Evolutionary conservation across 768 basidiomycete genomes (phyloP), one percentile per base, ranked within the genome.

Genomic region (Pulveroboletus ravenelii): DNA sequence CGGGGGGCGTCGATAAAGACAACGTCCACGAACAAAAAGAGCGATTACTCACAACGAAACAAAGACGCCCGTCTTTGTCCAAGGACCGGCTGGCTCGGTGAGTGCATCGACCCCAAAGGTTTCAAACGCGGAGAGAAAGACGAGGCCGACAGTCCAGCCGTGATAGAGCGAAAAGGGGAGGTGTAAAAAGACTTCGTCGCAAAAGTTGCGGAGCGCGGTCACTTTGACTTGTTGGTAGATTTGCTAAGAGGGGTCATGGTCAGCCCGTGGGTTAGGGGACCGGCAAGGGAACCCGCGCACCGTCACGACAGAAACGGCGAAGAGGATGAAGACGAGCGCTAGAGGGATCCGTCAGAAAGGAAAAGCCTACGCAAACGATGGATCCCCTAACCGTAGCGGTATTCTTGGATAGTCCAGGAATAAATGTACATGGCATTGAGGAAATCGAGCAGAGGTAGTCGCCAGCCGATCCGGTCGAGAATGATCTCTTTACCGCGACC

Each of bases 131-230:
- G 79, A 74, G 51, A 81, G 66, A 57, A 82, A 61, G 56, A 82
- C 66, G 57, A 78, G 73, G 36, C 74, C 66, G 55, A 78, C 76
- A 12, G 73, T 72, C 78, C 79, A 80, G 45, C 82, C 83, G 57
- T 85, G 83, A 65, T 78, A 87, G 41, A 87, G 70, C 12, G 79
- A 83, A 72, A 88, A 87, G 5, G 86, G 85, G 10, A 85, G 76
- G 61, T 86, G 84, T n/a, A 87, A 69, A 45, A 85, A 84, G 52
- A 83, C 60, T 57, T 85, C 83, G 57, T 85, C 82, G 37, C 69
- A 70, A 41, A 75, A 57, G 55, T 67, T 73, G 58, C 78, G 72
- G 47, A 78, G 66, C 18, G 71, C 65, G n/a, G 63, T 80, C 58
- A 73, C 76, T 68, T 84, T 83, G 62, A 87, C 77, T 47, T 82